Percentiles rank a stretch among this genome's conserved stretches.
These are phyloP conservation scores for Solanum ahanhuiri DNA, from an alignment of 257 asterid genomes.

Conservation along the genomic window DNA sequence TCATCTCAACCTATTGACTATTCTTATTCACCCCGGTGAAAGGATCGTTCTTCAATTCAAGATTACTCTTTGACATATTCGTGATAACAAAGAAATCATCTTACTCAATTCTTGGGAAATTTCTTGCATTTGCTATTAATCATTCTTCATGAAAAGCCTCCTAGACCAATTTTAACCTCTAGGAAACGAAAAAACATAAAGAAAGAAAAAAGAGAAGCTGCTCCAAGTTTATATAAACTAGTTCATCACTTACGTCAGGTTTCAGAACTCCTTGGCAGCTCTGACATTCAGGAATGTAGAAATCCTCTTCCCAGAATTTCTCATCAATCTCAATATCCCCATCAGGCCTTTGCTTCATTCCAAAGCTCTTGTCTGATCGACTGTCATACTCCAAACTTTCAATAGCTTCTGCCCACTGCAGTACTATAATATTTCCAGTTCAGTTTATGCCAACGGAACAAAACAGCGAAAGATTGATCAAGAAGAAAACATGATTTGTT, in stretches of 20 bases:
- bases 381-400: constrained; percentile 87
- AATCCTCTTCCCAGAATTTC: constrained; percentile 96
- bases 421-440: not conserved
- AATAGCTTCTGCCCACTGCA: constrained; percentile 98
- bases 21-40: not conserved
- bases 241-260: constrained; percentile 67
- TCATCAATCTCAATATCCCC: constrained; percentile 97
- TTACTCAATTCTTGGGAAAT: not conserved
- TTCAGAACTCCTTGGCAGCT: constrained; percentile 67
- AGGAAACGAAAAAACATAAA: not conserved
- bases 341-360: constrained; percentile 95
- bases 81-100: not conserved
- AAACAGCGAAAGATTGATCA: not conserved
- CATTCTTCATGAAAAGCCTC: not conserved
- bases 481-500: not conserved
- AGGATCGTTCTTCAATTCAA: not conserved
- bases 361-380: constrained; percentile 82
- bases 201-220: not conserved
- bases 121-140: no score
- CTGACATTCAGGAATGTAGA: constrained; percentile 64
- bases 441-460: not conserved
- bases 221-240: not conserved
- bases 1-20: not conserved
- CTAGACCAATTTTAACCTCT: not conserved
- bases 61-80: not conserved